A percentile compares a stretch with the other conserved stretches of the same genome.
phyloP scores from a whole-genome alignment of 495 filamentous ascomycete genomes.

The Trypethelium eluteriae region DNA sequence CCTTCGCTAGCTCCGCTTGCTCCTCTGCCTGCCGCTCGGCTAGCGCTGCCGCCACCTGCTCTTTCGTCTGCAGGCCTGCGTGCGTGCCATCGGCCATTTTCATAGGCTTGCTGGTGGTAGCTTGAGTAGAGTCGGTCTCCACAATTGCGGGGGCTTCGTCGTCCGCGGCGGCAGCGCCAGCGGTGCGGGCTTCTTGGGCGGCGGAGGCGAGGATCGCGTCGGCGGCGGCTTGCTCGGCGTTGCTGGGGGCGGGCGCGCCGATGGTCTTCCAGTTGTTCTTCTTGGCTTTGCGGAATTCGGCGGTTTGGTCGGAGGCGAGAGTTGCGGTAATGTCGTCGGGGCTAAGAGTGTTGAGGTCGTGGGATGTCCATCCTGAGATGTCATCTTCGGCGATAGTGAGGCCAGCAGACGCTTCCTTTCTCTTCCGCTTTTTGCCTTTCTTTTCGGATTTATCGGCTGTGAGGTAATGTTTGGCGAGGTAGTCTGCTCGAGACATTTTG shows the following conservation, averaged over 20 bases:
- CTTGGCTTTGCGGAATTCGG: conserved; percentile 72
- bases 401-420: conserved; percentile 46
- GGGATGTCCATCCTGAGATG: conserved; percentile 56
- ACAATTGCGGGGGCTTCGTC: conserved; percentile 39
- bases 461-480: conserved; percentile 92
- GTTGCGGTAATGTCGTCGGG: conserved; percentile 42
- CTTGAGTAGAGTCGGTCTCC: conserved; percentile 16
- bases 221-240: conserved; percentile 55
- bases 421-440: conserved; percentile 81
- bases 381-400: conserved; percentile 92
- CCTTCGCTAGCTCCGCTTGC: conserved; percentile 42
- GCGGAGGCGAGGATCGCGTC: conserved; percentile 77
- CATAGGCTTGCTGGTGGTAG: conserved; percentile 10
- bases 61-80: conserved; percentile 78
- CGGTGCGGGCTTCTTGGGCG: conserved; percentile 52
- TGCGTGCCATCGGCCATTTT: conserved; percentile 76
- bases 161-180: conserved; percentile 36
- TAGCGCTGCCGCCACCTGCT: conserved; percentile 68
- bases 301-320: conserved; percentile 28
- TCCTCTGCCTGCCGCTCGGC: conserved; percentile 44
- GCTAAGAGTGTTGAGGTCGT: conserved; percentile 34
- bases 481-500: conserved; percentile 62
- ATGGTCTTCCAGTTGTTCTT: conserved; percentile 72
- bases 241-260: conserved; percentile 43
- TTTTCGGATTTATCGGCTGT: conserved; percentile 66